Evolutionary conservation across 257 asterid genomes (phyloP), one percentile per base, ranked within the genome.

Genomic region (Salvia miltiorrhiza): DNA sequence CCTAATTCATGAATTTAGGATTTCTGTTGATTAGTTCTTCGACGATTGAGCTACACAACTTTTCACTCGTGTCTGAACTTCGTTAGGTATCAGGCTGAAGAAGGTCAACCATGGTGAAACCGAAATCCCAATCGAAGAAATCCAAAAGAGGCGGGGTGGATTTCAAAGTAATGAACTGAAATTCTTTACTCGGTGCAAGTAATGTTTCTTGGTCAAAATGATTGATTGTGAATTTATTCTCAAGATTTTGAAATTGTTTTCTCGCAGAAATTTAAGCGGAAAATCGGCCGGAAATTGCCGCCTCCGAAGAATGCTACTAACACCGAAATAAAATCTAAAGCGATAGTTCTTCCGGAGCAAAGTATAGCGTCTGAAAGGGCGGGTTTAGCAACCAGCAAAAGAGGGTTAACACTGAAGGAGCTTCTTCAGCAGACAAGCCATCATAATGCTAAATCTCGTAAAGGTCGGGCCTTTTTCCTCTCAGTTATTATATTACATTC

Each of bases 371-470:
- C 96, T 9, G 96, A 91, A 58, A 94, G 83, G 78, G 74, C 84
- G 20, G 97, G 96, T 56, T 82, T 90, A 69, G 95, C 97, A 4
- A 87, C 88, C 60, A 91, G 93, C 78, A 90, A 67, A 65, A 93
- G 89, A 80, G 96, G 96, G 17, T 80, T 91, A 86, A 91, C 97
- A 30, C 65, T 94, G 47, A 94, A 94, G 85, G 97, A 94, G 92
- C 90, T 94, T 66, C 93, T 94, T 78, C 96, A 94, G 76, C 99
- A 94, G 65, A 84, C 97, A 10, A 85, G 92, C 73, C 99, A 94
- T 78, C 93, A 94, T 80, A 94, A 87, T 82, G 82, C 93, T 11
- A 91, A 89, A 88, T 90, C 84, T 69, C 95, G 99, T 35, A 89
- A 82, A 84, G 97, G 97, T 89, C 39, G 16, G 62, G 11, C 33